Base-by-base conservation (phyloP, 2,329 filamentous ascomycete genomes). In the Emergomyces africanus region DNA sequence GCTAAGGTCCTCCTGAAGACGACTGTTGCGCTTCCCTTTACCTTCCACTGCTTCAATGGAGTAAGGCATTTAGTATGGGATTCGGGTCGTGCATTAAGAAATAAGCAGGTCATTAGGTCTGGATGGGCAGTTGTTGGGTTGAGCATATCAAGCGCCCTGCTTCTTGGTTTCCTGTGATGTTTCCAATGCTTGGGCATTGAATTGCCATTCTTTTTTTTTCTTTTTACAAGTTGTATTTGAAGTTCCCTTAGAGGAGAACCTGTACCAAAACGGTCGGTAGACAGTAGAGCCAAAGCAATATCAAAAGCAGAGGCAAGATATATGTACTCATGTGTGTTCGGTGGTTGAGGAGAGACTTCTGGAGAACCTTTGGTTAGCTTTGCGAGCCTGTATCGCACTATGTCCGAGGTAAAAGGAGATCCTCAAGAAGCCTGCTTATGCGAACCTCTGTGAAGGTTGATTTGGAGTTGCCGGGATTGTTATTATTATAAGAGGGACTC, bases 21-120 rank as follows among this genome's bases (percentile, higher is more conserved):
- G 49, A 67, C 74, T 28, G 65, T 85, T 44, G 83, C 84, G 12
- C 73, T 83, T 64, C 84, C 84, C 3, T 88, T 89, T 72, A 82
- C 82, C 56, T 88, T 81, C 73, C 86, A 89, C 73, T 73, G 69
- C 61, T 76, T 85, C 67, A 88, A 87, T 69, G 86, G 85, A 20
- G 35, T 89, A n/a, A 81, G 86, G 69, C 85, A 89, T 80, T 77
- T 89, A 78, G 68, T 78, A 15, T 89, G 86, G 86, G 86, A 89
- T 77, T 73, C 79, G 42, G 83, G 82, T 57, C 74, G 75, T 65
- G 76, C 78, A 55, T 79, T 88, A 62, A 79, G 75, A 67, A 88
- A 88, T 70, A 75, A 79, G 72, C 75, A 80, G 68, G 84, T 88
- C 61, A 81, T 83, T 65, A 77, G 77, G 72, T 84, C 81, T 0